These are phyloP conservation scores for Penicillium subrubescens DNA, from an alignment of 495 filamentous ascomycete species.

Conservation along the genomic window DNA sequence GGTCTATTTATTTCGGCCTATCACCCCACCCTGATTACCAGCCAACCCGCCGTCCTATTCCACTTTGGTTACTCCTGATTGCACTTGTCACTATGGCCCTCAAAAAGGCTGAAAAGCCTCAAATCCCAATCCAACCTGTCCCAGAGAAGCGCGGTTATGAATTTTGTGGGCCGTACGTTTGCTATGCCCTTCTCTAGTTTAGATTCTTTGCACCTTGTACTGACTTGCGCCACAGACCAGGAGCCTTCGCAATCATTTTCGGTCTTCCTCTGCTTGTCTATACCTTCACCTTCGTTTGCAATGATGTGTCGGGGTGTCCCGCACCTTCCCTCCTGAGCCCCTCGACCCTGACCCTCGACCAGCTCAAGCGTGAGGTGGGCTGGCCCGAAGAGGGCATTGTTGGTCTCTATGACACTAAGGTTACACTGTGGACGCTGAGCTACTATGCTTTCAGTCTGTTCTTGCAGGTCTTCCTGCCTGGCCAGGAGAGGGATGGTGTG, in stretches of 20 bases:
- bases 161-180: slow-evolving; percentile 84
- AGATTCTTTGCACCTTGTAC: not conserved
- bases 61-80: not conserved
- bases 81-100: slow-evolving; percentile 28
- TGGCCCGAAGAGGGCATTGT: slow-evolving; percentile 71
- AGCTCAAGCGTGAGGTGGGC: slow-evolving; percentile 74
- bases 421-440: slow-evolving; percentile 64
- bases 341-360: slow-evolving; percentile 65
- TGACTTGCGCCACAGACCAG: slow-evolving; percentile 57
- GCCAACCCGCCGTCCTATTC: not conserved
- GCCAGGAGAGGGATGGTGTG: slow-evolving; percentile 68
- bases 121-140: slow-evolving; percentile 36
- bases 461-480: slow-evolving; percentile 78
- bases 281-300: slow-evolving; percentile 79
- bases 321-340: slow-evolving; percentile 81
- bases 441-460: slow-evolving; percentile 81
- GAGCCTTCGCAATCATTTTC: slow-evolving; percentile 72
- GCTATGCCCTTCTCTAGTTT: not conserved
- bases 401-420: slow-evolving; percentile 63
- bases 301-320: slow-evolving; percentile 89
- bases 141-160: slow-evolving; percentile 68
- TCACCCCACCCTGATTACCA: slow-evolving; percentile 14
- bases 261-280: slow-evolving; percentile 78
- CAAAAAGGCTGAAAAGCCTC: slow-evolving; percentile 22
- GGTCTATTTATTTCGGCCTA: slow-evolving; percentile 15